Conservation (phyloP, 2,329 filamentous ascomycete species). For the Diaporthe sp. region DNA sequence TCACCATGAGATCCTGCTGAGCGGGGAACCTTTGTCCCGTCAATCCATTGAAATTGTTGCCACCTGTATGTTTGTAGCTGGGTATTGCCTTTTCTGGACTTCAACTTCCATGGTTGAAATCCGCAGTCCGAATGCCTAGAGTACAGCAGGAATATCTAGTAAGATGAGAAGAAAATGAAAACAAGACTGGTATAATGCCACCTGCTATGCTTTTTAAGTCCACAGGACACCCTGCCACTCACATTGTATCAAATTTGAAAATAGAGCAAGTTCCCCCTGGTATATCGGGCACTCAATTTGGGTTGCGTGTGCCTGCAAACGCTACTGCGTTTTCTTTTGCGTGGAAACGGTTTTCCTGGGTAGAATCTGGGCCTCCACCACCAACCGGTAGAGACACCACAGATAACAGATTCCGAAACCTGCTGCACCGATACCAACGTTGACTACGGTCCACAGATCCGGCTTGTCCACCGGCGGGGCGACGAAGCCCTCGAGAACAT, state of each 20-base stretch:
- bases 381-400: conserved; percentile 85
- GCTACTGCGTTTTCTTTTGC: conserved; percentile 55
- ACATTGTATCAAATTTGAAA: conserved; percentile 17
- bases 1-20: not conserved
- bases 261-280: not conserved
- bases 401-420: conserved; percentile 91
- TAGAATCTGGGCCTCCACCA: conserved; percentile 71
- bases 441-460: conserved; percentile 94
- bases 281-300: not conserved
- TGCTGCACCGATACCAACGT: conserved; percentile 86
- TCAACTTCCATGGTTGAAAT: not conserved
- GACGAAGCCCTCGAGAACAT: conserved; percentile 79
- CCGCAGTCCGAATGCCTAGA: not conserved
- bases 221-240: conserved; percentile 9
- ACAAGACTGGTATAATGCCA: conserved; percentile 22
- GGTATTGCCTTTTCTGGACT: not conserved
- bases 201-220: conserved; percentile 38
- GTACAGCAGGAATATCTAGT: not conserved
- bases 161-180: conserved; percentile 21
- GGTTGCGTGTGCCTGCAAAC: not conserved
- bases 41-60: not conserved
- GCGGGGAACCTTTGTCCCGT: not conserved
- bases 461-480: conserved; percentile 82
- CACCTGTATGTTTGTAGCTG: conserved; percentile 1
- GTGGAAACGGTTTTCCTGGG: conserved; percentile 46